Evolutionary conservation across 2,329 filamentous ascomycete genomes (phyloP).

Genomic region (Cladorrhinum sp.): DNA sequence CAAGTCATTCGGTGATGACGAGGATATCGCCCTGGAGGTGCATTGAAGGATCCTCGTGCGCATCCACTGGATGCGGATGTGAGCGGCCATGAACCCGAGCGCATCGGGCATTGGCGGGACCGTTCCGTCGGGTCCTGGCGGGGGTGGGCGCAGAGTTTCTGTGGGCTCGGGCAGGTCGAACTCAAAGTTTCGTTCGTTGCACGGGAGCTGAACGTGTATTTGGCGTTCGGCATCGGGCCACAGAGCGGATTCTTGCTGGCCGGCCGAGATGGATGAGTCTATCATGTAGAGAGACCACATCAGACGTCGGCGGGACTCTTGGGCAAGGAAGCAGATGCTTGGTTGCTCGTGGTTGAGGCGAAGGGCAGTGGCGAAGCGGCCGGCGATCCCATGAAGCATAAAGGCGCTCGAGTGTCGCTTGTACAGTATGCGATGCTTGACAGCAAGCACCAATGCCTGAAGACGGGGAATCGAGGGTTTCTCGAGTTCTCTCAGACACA

Average conservation of each 20-base stretch:
- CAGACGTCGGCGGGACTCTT: conserved; percentile 43
- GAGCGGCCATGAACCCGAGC: conserved; percentile 53
- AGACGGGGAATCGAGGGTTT: conserved; percentile 56
- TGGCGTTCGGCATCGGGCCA: conserved; percentile 40
- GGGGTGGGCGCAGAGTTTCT: conserved; percentile 46
- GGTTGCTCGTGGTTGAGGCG: conserved; percentile 48
- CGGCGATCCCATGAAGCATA: conserved; percentile 45
- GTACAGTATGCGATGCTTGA: conserved; percentile 46
- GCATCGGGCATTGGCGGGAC: conserved; percentile 49
- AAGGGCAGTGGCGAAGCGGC: conserved; percentile 48
- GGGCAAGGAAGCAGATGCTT: conserved; percentile 42
- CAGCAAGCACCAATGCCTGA: conserved; percentile 44
- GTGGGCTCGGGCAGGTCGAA: conserved; percentile 56
- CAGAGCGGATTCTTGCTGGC: conserved; percentile 45
- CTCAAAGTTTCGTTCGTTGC: conserved; percentile 52
- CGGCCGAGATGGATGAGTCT: conserved; percentile 46
- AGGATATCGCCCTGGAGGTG: conserved; percentile 43
- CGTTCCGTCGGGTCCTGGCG: conserved; percentile 40
- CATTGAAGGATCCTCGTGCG: conserved; percentile 54
- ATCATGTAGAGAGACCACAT: conserved; percentile 51
- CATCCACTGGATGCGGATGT: conserved; percentile 55
- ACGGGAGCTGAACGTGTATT: conserved; percentile 47
- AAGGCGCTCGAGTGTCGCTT: conserved; percentile 46
- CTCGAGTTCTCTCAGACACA: conserved; percentile 52
- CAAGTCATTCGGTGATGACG: conserved; percentile 43